Base-by-base conservation (phyloP, 805 yeast genomes). In the Maudiozyma barnettii region DNA sequence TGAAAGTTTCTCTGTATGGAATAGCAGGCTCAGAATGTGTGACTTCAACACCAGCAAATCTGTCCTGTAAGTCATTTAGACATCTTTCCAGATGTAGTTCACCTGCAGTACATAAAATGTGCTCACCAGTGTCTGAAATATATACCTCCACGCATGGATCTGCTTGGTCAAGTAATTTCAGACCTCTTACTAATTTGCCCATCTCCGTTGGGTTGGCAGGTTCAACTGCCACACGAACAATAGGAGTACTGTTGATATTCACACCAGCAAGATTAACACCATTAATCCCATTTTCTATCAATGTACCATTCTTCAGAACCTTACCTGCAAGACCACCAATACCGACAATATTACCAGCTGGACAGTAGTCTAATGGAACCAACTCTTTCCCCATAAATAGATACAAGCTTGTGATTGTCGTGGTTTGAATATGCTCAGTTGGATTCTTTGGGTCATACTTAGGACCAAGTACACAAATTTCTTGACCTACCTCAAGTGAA, bases 21-120 rank as follows among this genome's bases (percentile, higher is more conserved):
- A 93, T 95, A 20, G 85, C 91, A 0, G 99, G 98, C 57, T 87
- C 85, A 23, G 96, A 91, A 30, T 82, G 78, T 3, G 84, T 78
- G 10, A 93, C 81, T 44, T 88, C 96, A 55, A 89, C 78, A 12
- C 90, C 89, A 0, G 98, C 97, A 74, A 89, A 93, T 55, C 98
- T 73, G 57, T 87, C 96, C 46, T 77, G 79, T 58, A 93, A 69
- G 67, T 93, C 99, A 59, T 88, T 89, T 54, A 93, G 65, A 65
- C 99, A 93, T 60, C 99, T 77, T 60, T 93, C 99, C 39, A 93
- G 71, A 70, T 93, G 99, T 52, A 93, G 72, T 65, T 93, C 99
- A 44, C 99, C 99, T 9, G 99, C 96, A 9, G 95, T 90, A 41
- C 95, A 87, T 55, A 93, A 71, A 53, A 93, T 89, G 55, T 86